Conservation (phyloP, 2,329 filamentous ascomycete genomes). For the Ophiostoma perfectum region DNA sequence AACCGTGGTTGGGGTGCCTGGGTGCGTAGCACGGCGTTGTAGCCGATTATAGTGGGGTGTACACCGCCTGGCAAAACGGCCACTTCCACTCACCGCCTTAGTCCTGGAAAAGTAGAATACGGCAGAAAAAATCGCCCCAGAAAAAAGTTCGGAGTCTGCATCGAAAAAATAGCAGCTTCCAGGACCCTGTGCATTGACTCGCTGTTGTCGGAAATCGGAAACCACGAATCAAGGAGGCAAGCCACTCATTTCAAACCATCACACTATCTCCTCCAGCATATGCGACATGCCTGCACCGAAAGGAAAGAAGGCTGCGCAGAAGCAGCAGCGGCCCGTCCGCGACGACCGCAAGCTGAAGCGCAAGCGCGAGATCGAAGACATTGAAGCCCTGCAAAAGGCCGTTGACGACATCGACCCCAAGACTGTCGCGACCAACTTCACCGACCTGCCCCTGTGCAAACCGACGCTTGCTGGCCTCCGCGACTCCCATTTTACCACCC, state of each 20-base stretch:
- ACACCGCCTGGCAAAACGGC: slow-evolving; percentile 17
- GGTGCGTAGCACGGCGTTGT: not conserved
- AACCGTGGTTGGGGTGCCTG: no score
- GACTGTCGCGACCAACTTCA: slow-evolving; percentile 59
- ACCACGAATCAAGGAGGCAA: not conserved
- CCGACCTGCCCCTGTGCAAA: slow-evolving; percentile 78
- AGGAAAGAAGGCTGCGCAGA: slow-evolving; percentile 7
- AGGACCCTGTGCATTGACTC: not conserved
- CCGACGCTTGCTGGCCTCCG: slow-evolving; percentile 75
- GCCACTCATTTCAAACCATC: not conserved
- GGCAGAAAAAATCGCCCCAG: slow-evolving; percentile 18
- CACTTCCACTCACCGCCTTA: not conserved
- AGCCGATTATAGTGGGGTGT: slow-evolving; percentile 4
- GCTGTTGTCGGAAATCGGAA: not conserved
- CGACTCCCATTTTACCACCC: slow-evolving; percentile 77
- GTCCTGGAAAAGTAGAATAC: slow-evolving; percentile 18
- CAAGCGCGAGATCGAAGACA: slow-evolving; percentile 29
- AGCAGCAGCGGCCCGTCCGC: slow-evolving; percentile 19
- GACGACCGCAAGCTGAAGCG: slow-evolving; percentile 30
- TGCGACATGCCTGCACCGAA: slow-evolving; percentile 22
- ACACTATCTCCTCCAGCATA: not conserved
- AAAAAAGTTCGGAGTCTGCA: slow-evolving; percentile 10
- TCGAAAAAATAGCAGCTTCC: slow-evolving; percentile 9
- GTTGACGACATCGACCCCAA: slow-evolving; percentile 47
- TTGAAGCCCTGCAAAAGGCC: slow-evolving; percentile 29